Base-by-base conservation (phyloP, 164 flowering plant genomes). In the Aristolochia fimbriata region DNA sequence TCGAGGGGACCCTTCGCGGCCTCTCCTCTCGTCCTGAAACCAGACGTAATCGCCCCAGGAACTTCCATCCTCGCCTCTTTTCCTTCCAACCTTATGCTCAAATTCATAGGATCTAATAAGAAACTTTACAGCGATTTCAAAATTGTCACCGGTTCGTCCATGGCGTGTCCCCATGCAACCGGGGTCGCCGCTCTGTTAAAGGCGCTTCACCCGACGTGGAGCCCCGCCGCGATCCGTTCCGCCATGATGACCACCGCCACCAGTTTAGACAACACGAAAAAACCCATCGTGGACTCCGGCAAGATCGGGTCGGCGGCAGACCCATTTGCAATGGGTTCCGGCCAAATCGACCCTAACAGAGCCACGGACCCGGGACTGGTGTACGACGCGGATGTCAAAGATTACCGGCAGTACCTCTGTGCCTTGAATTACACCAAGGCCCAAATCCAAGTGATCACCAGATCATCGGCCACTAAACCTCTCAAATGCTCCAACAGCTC, bases 131-230 rank as follows among this genome's bases (percentile, higher is more conserved):
- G n/a, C 50, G 81, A 87, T 63, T 92, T 87, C 82, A 81, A 81
- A 0, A 82, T 89, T 65, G 66, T 89, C 83, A 87, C 96, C 0
- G 98, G 98, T 12, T 89, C 98, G 33, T 92, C 98, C 65, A 92
- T 92, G 98, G 78, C 98, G 13, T 92, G 97, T 65, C 98, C 97
- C 14, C 98, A 92, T 66, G 84, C 76, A 60, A 78, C 90, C 65
- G 97, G 98, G 13, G 76, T 84, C 27, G 83, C 84, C 2, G 94
- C 96, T 23, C 76, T 92, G 21, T 46, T 89, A 54, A 87, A 56
- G 30, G 70, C 94, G 0, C 79, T 78, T 10, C 78, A 92, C 69
- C 96, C 94, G 0, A 65, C 58, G 4, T 92, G 98, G 98, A 76
- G 81, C 33, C 93, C 98, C 3, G 96, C 98, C 20, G 88, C 90